A percentile compares a stretch with the other conserved stretches of the same genome.
Conservation (phyloP, 1,284 basidiomycete species). For the Caloboletus firmus region DNA sequence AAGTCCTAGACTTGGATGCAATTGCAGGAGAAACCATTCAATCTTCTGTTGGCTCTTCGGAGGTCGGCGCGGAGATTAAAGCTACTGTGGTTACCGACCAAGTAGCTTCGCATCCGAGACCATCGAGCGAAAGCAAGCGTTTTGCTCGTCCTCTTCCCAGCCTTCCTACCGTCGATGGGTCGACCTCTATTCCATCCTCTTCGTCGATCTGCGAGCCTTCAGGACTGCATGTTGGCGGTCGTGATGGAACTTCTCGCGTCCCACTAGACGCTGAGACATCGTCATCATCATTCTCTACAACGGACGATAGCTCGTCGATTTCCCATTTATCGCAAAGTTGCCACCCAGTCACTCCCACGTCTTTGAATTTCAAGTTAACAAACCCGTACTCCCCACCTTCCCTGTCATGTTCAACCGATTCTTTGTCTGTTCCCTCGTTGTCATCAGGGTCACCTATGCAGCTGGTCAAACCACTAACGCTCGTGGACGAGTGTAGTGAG, state of each 20-base stretch:
- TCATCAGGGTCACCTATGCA: conserved; percentile 41
- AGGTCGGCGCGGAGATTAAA: not conserved
- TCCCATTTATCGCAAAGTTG: conserved; percentile 31
- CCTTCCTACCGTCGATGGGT: conserved; percentile 20
- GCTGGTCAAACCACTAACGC: conserved; percentile 29
- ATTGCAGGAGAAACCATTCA: conserved; percentile 2
- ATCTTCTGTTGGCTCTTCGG: not conserved
- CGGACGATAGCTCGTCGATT: conserved; percentile 33
- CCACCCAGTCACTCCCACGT: conserved; percentile 39
- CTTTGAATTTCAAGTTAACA: conserved; percentile 38
- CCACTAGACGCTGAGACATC: conserved; percentile 24
- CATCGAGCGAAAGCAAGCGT: conserved; percentile 19
- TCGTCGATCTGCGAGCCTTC: conserved; percentile 11
- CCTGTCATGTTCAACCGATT: conserved; percentile 47
- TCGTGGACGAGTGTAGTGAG: conserved; percentile 27
- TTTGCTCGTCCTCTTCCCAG: conserved; percentile 29
- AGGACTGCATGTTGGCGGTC: conserved; percentile 2
- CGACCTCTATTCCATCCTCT: conserved; percentile 1
- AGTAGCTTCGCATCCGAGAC: not conserved
- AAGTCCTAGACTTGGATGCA: conserved; percentile 7
- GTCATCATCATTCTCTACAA: conserved; percentile 27
- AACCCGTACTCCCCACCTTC: conserved; percentile 40
- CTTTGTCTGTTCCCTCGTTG: conserved; percentile 43
- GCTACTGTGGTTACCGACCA: not conserved
- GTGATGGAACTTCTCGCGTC: not conserved